Conservation (phyloP, 2,329 filamentous ascomycete species). For the Venturia pyrina region DNA sequence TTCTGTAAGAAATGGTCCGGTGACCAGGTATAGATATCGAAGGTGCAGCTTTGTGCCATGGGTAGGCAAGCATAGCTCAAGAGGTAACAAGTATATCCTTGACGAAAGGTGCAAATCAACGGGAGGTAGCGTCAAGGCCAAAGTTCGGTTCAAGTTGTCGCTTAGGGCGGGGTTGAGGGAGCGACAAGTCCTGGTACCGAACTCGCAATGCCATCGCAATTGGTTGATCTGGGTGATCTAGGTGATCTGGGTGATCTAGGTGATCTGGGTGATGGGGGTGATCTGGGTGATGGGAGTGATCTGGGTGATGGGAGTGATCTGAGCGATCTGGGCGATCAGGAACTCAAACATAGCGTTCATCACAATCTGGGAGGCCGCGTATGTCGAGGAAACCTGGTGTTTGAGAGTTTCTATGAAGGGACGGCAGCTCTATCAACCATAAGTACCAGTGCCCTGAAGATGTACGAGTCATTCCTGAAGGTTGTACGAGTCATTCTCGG, state of each 20-base stretch:
- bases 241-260: too few relatives aligned
- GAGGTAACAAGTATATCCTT: not conserved
- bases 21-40: not conserved
- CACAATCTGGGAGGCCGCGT: not conserved
- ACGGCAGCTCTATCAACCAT: not conserved
- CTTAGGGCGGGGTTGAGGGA: not conserved
- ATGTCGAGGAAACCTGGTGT: not conserved
- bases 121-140: too few relatives aligned
- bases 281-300: too few relatives aligned
- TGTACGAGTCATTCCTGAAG: not conserved
- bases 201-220: not conserved
- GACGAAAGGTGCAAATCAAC: not conserved
- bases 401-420: not conserved
- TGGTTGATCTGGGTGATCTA: too few relatives aligned
- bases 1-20: too few relatives aligned
- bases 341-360: not conserved
- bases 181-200: not conserved
- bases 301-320: too few relatives aligned
- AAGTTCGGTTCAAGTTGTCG: too few relatives aligned
- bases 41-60: too few relatives aligned
- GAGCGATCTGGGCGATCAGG: not conserved
- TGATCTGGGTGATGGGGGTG: too few relatives aligned
- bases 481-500: too few relatives aligned
- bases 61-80: not conserved
- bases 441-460: not conserved